Evolutionary conservation across 768 basidiomycete genomes (phyloP), one percentile per base, ranked within the genome.

Genomic region (Boletus subparvulus): DNA sequence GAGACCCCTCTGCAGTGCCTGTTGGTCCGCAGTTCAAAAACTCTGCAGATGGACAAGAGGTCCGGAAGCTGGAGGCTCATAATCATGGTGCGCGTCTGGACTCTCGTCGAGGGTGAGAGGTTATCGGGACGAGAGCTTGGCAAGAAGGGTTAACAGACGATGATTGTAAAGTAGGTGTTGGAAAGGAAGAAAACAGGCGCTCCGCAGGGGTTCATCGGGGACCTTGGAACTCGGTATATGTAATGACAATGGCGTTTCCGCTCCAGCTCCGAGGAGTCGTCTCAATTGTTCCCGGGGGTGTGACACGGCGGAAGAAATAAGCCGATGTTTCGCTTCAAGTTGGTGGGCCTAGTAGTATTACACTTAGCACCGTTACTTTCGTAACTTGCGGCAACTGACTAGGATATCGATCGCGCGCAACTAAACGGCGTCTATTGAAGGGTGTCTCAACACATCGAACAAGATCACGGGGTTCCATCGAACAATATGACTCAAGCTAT

Each of bases 21-120:
- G 55, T 68, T 72, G 46, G 64, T 54, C 36, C 57, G 68, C 48
- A 72, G 33, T 40, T 73, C 66, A 17, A 72, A 72, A 1, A 48
- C 24, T 3, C 45, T 62, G 55, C 68, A 72, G 12, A 53, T 35
- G 9, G 72, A 55, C 24, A 65, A 39, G 39, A 71, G 60, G 53
- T 71, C 72, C 0, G 70, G 70, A 11, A 71, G 68, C 33, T 71
- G 70, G 39, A 73, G 56, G 58, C 70, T 73, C 45, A 50, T 61
- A 41, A 33, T 67, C 52, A 50, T 50, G 36, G 51, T 61, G 50
- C 33, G 39, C 48, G 54, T 26, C 35, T 45, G 36, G 40, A 49
- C 42, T 19, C 54, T 45, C 51, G 51, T 41, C 17, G 32, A 16
- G 24, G 40, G 24, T 33, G 56, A 14, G 53, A 19, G 42, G n/a